These are phyloP conservation scores for Creolimax fragrantissima DNA, from an alignment of 78 protist species.

Conservation along the genomic window DNA sequence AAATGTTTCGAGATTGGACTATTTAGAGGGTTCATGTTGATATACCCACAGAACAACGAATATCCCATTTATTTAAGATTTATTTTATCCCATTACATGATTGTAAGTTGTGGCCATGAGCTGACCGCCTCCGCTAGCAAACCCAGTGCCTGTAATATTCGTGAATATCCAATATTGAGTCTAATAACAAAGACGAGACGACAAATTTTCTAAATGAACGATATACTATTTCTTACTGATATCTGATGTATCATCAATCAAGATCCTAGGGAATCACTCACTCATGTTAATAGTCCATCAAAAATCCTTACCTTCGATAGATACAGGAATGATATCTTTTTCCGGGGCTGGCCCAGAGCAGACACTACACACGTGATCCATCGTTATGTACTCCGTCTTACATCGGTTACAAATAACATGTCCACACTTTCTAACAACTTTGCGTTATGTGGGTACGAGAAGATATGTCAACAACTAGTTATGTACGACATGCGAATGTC, in stretches of 20 bases:
- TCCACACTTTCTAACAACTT: background rate
- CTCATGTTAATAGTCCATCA: background rate
- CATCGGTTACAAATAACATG: background rate
- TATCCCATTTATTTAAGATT: too few species aligned
- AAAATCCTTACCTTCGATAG: background rate
- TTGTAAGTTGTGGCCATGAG: background rate
- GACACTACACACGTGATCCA: background rate
- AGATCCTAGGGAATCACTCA: background rate
- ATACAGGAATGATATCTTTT: background rate
- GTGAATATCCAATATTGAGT: background rate
- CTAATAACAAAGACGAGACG: background rate
- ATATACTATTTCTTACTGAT: background rate
- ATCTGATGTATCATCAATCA: background rate
- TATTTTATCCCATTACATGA: background rate
- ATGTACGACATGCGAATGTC: too few species aligned
- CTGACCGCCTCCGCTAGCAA: background rate
- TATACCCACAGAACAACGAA: too few species aligned
- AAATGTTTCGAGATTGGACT: too few species aligned
- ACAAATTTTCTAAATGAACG: background rate
- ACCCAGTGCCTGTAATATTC: background rate
- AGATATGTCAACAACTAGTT: too few species aligned
- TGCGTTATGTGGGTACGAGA: too few species aligned
- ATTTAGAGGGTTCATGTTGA: too few species aligned
- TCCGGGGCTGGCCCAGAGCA: background rate
- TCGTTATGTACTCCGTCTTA: background rate